Percentiles rank a stretch among this genome's conserved stretches.
phyloP scores from a whole-genome alignment of 2,329 filamentous ascomycete genomes.

The Penicillium sclerotiorum region DNA sequence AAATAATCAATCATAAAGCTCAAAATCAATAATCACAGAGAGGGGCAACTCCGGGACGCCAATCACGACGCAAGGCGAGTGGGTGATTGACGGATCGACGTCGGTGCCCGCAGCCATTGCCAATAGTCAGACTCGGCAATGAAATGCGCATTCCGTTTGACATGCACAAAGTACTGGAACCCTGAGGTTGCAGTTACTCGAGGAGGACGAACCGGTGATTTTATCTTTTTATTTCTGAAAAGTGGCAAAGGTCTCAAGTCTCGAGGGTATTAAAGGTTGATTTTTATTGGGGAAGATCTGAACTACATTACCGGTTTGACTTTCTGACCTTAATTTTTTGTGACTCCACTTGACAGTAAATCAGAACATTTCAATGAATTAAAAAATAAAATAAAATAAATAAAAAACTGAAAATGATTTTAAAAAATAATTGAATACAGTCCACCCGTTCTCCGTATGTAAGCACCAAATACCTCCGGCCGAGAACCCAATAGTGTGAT shows the following conservation, averaged over 20 bases:
- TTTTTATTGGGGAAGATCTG: no score
- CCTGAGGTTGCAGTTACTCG: conserved; percentile 5
- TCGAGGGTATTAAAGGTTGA: no score
- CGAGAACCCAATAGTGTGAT: no score
- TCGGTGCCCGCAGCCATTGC: conserved; percentile 38
- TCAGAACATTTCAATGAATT: conserved; percentile 1
- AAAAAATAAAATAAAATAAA: no score
- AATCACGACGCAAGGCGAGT: conserved; percentile 39
- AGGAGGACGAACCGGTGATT: conserved; percentile 10
- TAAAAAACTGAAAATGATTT: no score
- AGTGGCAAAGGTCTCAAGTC: no score
- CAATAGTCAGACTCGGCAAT: conserved; percentile 40
- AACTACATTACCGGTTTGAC: conserved; percentile 1
- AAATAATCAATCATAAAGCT: background rate
- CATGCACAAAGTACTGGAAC: conserved; percentile 26
- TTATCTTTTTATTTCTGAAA: no score
- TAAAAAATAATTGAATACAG: no score
- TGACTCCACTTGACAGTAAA: conserved; percentile 2
- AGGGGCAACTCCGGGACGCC: conserved; percentile 15
- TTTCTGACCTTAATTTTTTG: conserved; percentile 5
- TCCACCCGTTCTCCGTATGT: no score
- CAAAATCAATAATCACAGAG: background rate
- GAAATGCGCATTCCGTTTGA: conserved; percentile 34
- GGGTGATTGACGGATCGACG: conserved; percentile 40
- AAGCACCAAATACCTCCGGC: no score